phyloP scores from a whole-genome alignment of 2,329 filamentous ascomycete species.

The Cladosporium sp. region DNA sequence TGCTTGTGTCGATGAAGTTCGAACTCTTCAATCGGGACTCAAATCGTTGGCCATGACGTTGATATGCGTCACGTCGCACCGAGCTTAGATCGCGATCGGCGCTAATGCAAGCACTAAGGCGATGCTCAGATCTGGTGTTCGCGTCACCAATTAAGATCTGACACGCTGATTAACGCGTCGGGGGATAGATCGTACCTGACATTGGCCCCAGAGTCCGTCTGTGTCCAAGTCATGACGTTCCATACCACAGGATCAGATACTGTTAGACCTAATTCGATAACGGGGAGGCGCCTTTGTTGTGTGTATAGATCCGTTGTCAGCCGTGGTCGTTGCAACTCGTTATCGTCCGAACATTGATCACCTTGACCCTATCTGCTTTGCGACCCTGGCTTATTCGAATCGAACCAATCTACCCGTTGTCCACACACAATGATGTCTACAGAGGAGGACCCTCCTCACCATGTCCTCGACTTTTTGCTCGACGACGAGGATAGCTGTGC shows the following conservation, averaged over 20 bases:
- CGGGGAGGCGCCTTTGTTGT: background rate
- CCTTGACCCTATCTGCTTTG: background rate
- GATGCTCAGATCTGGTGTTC: conserved; percentile 1
- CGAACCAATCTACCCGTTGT: background rate
- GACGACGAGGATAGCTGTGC: conserved; percentile 30
- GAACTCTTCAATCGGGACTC: too few species aligned
- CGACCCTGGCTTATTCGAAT: background rate
- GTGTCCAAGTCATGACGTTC: conserved; percentile 10
- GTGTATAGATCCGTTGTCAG: background rate
- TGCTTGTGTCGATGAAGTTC: background rate
- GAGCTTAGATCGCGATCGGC: background rate
- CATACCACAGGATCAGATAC: background rate
- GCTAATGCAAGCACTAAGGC: conserved; percentile 9
- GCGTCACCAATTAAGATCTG: conserved; percentile 4
- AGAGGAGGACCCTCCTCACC: conserved; percentile 10
- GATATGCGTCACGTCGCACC: background rate
- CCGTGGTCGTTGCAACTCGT: background rate
- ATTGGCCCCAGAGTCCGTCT: background rate
- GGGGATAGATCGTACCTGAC: background rate
- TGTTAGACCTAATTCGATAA: background rate
- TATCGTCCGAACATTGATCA: background rate
- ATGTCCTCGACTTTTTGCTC: conserved; percentile 31
- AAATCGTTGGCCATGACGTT: background rate
- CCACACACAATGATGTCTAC: background rate
- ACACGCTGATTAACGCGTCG: background rate